A percentile compares a stretch with the other conserved stretches of the same genome.
Evolutionary conservation across 106 monocot species (phyloP).

Genomic region (Dactylorhiza incarnata): DNA sequence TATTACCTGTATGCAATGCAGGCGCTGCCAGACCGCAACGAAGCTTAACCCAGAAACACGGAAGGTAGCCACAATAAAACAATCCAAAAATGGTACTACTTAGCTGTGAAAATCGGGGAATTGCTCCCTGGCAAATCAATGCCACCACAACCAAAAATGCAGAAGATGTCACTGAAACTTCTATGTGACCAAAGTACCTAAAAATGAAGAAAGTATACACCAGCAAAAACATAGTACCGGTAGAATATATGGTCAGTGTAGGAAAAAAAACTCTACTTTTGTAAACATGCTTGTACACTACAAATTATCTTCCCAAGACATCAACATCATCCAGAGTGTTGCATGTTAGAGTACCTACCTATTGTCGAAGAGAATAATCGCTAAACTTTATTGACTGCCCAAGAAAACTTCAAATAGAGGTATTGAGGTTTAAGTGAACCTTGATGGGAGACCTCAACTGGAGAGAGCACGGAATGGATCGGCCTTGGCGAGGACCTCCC

Average conservation of each 20-base stretch:
- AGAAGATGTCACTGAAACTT: conserved; percentile 73
- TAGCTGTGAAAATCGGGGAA: conserved; percentile 90
- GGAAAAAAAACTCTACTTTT: not conserved
- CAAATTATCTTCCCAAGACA: no score
- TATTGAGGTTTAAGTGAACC: no score
- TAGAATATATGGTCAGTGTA: not conserved
- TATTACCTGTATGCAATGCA: conserved; percentile 79
- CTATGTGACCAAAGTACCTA: conserved; percentile 94
- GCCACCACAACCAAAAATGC: conserved; percentile 77
- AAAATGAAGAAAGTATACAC: conserved; percentile 7
- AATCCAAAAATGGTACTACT: conserved; percentile 93
- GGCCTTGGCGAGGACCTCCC: no score
- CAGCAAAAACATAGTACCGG: not conserved
- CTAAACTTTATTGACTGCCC: no score
- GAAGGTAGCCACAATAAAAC: conserved; percentile 97
- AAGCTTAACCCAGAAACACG: conserved; percentile 95
- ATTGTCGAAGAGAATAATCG: no score
- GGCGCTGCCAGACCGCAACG: conserved; percentile 79
- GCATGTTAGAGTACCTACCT: no score
- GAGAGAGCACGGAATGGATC: no score
- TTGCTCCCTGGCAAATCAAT: conserved; percentile 85
- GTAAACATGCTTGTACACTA: not conserved
- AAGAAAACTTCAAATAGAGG: no score
- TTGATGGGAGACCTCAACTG: no score
- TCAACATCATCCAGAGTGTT: no score